Percentiles rank a stretch among this genome's conserved stretches.
Evolutionary conservation across 2,329 filamentous ascomycete genomes (phyloP).

Genomic region (Grosmannia penicillata): DNA sequence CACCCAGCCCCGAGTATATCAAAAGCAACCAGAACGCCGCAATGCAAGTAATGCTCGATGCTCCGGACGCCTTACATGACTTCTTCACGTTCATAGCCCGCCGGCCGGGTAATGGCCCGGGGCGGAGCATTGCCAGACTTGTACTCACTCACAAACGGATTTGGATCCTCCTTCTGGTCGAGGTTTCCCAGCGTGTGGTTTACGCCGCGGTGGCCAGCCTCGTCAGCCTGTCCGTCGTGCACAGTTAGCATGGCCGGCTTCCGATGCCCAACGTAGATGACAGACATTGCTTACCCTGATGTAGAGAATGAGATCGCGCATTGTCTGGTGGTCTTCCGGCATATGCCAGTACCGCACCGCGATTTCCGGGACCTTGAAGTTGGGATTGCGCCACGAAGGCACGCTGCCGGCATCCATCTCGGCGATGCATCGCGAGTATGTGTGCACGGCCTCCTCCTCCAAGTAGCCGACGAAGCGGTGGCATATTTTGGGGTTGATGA

Average conservation of each 20-base stretch:
- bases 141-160: conserved; percentile 79
- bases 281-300: conserved; percentile 53
- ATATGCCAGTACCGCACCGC: conserved; percentile 90
- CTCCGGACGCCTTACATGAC: conserved; percentile 35
- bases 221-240: conserved; percentile 25
- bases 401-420: conserved; percentile 78
- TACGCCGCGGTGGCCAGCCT: conserved; percentile 82
- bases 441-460: conserved; percentile 93
- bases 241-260: too few species aligned
- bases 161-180: conserved; percentile 72
- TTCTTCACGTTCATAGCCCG: conserved; percentile 74
- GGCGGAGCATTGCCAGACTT: conserved; percentile 53
- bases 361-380: conserved; percentile 71
- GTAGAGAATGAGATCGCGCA: conserved; percentile 78
- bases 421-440: conserved; percentile 77
- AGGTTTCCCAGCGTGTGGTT: conserved; percentile 92
- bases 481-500: conserved; percentile 72
- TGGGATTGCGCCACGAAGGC: conserved; percentile 59
- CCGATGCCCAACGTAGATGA: too few species aligned
- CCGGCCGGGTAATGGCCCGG: conserved; percentile 47
- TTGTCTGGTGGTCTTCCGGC: conserved; percentile 66
- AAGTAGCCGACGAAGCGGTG: conserved; percentile 95
- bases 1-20: background rate
- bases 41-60: background rate
- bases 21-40: background rate